phyloP scores from a whole-genome alignment of 2,329 filamentous ascomycete species.

The Curvularia eragrostidis region DNA sequence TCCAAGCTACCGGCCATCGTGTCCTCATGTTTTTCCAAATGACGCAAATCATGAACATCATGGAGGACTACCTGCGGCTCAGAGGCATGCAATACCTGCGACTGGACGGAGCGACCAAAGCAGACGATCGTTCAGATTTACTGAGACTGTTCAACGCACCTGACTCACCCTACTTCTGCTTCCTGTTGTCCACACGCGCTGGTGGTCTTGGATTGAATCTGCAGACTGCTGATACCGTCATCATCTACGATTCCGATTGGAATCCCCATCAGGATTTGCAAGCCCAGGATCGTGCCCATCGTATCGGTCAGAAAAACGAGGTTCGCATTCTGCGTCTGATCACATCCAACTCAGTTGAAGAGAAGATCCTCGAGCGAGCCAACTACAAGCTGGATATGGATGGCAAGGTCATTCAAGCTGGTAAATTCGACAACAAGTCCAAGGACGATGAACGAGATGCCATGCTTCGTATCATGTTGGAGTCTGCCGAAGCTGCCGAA shows the following conservation, averaged over 20 bases:
- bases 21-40: constrained; percentile 99
- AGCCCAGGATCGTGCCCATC: constrained; percentile 98
- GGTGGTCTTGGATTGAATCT: constrained; percentile 97
- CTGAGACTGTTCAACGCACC: constrained; percentile 89
- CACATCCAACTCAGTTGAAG: constrained; percentile 95
- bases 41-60: constrained; percentile 99
- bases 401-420: constrained; percentile 98
- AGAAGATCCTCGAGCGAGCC: constrained; percentile 96
- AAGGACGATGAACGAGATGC: constrained; percentile 98
- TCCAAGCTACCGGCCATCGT: constrained; percentile 87
- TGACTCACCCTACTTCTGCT: constrained; percentile 93
- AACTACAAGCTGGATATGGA: constrained; percentile 99
- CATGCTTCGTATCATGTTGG: constrained; percentile 90
- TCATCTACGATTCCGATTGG: constrained; percentile 99
- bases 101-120: constrained; percentile 95
- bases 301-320: constrained; percentile 99
- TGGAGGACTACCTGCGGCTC: constrained; percentile 95
- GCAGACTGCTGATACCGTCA: constrained; percentile 97
- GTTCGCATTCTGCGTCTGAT: constrained; percentile 95
- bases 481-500: constrained; percentile 73
- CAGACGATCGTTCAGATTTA: constrained; percentile 93
- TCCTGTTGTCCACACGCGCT: constrained; percentile 96
- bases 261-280: constrained; percentile 99
- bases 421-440: constrained; percentile 99
- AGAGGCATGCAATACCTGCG: constrained; percentile 85